phyloP scores from a whole-genome alignment of 2,329 filamentous ascomycete genomes.

The Phialophora chinensis region DNA sequence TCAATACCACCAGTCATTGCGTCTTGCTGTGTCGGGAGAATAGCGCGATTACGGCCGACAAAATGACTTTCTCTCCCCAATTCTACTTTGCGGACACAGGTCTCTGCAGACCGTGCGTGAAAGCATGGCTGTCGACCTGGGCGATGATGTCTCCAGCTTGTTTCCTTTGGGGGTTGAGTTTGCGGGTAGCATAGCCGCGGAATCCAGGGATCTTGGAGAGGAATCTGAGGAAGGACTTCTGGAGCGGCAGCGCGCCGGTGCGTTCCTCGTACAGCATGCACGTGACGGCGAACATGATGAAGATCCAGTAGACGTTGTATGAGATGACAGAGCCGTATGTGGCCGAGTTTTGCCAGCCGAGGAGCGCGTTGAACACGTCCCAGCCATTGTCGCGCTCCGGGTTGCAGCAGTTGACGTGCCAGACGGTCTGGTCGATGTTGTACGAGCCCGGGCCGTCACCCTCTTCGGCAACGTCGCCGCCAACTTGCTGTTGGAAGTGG shows the following conservation, averaged over 20 bases:
- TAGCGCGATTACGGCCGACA: background rate
- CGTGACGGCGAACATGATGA: conserved; percentile 68
- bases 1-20: background rate
- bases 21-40: background rate
- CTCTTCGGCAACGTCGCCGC: conserved; percentile 64
- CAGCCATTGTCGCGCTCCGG: conserved; percentile 75
- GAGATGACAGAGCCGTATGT: conserved; percentile 86
- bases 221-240: conserved; percentile 33
- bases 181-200: background rate
- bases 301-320: conserved; percentile 87
- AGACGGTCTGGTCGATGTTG: conserved; percentile 76
- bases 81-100: background rate
- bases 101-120: background rate
- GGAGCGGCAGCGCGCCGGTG: conserved; percentile 31
- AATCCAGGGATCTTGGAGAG: conserved; percentile 38
- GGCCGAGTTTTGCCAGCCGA: conserved; percentile 88
- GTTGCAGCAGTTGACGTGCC: conserved; percentile 86
- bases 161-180: background rate
- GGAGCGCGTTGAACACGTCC: conserved; percentile 83
- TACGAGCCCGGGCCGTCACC: conserved; percentile 76
- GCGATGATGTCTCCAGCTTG: background rate
- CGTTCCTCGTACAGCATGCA: conserved; percentile 70
- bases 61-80: background rate
- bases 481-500: conserved; percentile 65
- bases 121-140: background rate